Conservation (phyloP, 768 basidiomycete species). For the Cystobasidium onofrii region DNA sequence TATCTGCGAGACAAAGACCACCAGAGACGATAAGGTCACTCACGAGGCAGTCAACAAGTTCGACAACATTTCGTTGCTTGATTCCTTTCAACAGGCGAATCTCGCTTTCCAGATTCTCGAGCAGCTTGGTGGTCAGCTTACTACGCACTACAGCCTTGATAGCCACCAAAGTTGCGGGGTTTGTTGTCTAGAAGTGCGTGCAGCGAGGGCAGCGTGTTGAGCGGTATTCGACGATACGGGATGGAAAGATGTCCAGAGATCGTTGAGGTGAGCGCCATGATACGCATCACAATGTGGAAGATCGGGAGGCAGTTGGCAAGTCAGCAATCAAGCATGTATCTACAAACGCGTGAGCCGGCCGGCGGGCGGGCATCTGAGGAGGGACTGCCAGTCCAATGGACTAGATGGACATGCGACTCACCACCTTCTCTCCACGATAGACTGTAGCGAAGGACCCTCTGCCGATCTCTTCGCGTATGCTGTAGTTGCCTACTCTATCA, state of each 20-base stretch:
- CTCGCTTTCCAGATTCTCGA: conserved; percentile 97
- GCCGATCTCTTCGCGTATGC: conserved; percentile 48
- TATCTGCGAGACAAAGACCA: no score
- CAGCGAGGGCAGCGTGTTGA: neutral
- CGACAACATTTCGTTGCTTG: conserved; percentile 85
- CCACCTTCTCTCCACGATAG: conserved; percentile 57
- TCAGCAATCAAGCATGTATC: neutral
- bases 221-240: neutral
- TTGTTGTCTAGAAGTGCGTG: neutral
- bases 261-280: no score
- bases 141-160: conserved; percentile 88
- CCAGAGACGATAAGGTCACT: conserved; percentile 38
- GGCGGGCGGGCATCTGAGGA: neutral
- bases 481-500: conserved; percentile 44
- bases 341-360: neutral
- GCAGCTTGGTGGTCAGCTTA: conserved; percentile 78
- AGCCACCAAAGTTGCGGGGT: conserved; percentile 51
- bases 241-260: neutral
- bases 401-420: conserved; percentile 27
- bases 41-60: conserved; percentile 85
- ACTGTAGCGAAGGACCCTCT: conserved; percentile 90
- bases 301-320: neutral
- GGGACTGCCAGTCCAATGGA: neutral
- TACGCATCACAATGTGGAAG: neutral
- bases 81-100: conserved; percentile 92